Base-by-base conservation (phyloP, 2,329 filamentous ascomycete genomes). In the Sclerotinia subarctica region DNA sequence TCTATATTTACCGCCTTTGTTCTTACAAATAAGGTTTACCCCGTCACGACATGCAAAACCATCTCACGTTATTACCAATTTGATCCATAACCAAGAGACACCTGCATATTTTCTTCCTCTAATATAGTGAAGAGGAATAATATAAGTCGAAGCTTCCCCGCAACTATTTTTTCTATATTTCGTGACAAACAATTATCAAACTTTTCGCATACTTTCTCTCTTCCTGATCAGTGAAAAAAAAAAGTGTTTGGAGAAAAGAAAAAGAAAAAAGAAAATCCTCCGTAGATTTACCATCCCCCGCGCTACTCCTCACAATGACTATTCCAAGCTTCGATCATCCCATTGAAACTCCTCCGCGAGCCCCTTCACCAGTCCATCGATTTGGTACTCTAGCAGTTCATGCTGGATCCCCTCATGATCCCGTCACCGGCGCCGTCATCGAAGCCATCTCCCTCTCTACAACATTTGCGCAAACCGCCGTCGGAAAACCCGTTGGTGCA, bases 331-430 rank as follows among this genome's bases (percentile, higher is more conserved):
- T 49, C 29, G 81, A 83, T 71, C 83, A 85, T 74, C 81, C 86
- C 65, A 89, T 92, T 76, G 85, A 90, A 75, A 94, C 91, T 68
- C 91, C 91, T 72, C 89, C 90, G 63, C 85, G 89, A 71, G 87
- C 90, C 59, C 86, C 89, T 49, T 90, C 91, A 56, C 91, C 92
- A 72, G 84, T 89, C 68, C 89, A 93, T 79, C 84, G 87, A 71
- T 98, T 99, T 81, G 95, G 93, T 70, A 99, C 95, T 59, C 86
- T 96, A 70, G 95, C 95, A 68, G 95, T 99, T 26, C 95, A 99
- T 81, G 94, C 94, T 71, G 95, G 95, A 70, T 87, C 93, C 54
- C 92, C 92, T 75, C 92, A 96, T 79, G 95, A 99, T 81, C 91
- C 94, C 59, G 83, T 87, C 52, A 99, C 94, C 32, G 95, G 95